Evolutionary conservation across 192 early-diverging fungal genomes (phyloP), one percentile per base, ranked within the genome.

Genomic region (Powellomyces hirtus): DNA sequence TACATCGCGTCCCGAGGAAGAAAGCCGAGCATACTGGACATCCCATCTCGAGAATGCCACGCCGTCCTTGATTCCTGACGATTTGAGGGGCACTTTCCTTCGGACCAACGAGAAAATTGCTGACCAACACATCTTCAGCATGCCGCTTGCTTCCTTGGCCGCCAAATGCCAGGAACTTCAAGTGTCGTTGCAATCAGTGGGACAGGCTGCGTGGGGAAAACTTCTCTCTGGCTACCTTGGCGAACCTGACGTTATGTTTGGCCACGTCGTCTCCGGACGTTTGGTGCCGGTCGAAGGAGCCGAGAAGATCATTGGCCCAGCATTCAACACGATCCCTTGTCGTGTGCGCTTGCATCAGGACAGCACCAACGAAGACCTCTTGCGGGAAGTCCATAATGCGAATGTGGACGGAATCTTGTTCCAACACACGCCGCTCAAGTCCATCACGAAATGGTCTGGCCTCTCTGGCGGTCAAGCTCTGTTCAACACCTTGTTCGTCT

Each of bases 201-300:
- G n/a, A 24, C 68, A 71, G 24, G 68, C 50, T 10, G 51, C 49
- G 11, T 77, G 76, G 76, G 76, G 67, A 6, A n/a, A 70, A n/a
- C 64, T 68, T 20, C 68, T 77, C 18, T 30, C 35, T 24, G 24
- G n/a, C n/a, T 46, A 66, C 38, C 20, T 55, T 4, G n/a, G 44
- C 22, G 30, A 18, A 24, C n/a, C 70, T 37, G 76, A 77, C 55
- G 62, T 77, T 20, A n/a, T 46, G n/a, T 77, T 77, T 66, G 76
- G 61, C 4, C 30, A 31, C 34, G 56, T 71, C 11, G 37, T 66
- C 18, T 69, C 76, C 18, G 76, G 76, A 14, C 61, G 68, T n/a
- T n/a, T 57, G 8, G 42, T 64, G 30, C 52, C 68, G 2, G 18
- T 71, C n/a, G 49, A 71, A 2, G 31, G 33, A 18, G 68, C 49